Percentiles rank a stretch among this genome's conserved stretches.
Evolutionary conservation across 1,284 basidiomycete genomes (phyloP).

Genomic region (Microbotryomycetes sp.): DNA sequence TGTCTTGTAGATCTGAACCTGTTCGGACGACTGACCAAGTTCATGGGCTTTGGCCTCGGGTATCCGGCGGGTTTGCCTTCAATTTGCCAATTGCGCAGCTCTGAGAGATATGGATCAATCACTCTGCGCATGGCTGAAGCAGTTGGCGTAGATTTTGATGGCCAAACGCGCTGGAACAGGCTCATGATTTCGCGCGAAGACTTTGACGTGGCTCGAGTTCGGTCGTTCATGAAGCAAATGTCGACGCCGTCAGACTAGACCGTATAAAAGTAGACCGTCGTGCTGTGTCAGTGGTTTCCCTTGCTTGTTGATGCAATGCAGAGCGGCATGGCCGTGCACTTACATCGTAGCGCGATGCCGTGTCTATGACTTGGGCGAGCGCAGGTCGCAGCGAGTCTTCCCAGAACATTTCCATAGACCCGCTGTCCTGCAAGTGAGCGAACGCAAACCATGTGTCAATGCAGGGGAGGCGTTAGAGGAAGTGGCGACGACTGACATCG

Average conservation of each 20-base stretch:
- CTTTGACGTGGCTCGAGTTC: background rate
- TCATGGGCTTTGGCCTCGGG: constrained; percentile 20
- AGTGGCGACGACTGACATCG: background rate
- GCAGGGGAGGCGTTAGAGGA: background rate
- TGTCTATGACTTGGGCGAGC: background rate
- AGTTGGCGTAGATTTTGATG: constrained; percentile 13
- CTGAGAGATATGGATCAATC: constrained; percentile 15
- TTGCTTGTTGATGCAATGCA: background rate
- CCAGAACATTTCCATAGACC: constrained; percentile 12
- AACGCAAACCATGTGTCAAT: background rate
- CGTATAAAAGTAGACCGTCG: too few relatives aligned
- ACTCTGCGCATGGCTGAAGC: constrained; percentile 10
- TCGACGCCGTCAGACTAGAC: constrained; percentile 29
- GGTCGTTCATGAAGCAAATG: constrained; percentile 21
- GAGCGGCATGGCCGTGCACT: background rate
- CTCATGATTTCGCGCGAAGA: constrained; percentile 6
- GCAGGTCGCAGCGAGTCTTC: constrained; percentile 1
- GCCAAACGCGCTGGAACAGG: constrained; percentile 12
- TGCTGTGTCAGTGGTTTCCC: background rate
- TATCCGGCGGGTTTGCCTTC: constrained; percentile 7
- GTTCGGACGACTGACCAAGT: constrained; percentile 9
- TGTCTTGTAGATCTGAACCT: background rate
- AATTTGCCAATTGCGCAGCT: constrained; percentile 6
- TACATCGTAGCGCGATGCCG: background rate
- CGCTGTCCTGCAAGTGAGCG: constrained; percentile 1